These are phyloP conservation scores for Haplographium delicatum DNA, from an alignment of 495 filamentous ascomycete genomes.

Conservation along the genomic window DNA sequence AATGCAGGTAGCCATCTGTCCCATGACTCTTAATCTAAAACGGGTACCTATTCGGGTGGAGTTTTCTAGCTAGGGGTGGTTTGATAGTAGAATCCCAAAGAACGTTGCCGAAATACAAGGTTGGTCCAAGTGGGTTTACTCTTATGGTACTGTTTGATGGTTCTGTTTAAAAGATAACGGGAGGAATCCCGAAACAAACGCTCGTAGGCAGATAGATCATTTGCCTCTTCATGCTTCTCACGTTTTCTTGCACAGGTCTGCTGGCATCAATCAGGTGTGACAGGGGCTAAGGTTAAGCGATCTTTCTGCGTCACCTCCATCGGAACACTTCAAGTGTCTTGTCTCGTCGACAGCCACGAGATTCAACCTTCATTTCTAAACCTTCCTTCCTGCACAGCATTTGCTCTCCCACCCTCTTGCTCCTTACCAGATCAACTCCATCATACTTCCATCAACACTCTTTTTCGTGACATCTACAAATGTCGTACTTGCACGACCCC, in stretches of 20 bases:
- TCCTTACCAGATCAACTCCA: too few relatives aligned
- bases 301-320: constrained; percentile 5
- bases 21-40: too few relatives aligned
- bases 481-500: not conserved
- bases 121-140: too few relatives aligned
- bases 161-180: too few relatives aligned
- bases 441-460: not conserved
- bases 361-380: not conserved
- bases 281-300: not conserved
- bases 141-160: too few relatives aligned
- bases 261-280: not conserved
- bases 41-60: too few relatives aligned
- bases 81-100: not conserved
- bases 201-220: too few relatives aligned
- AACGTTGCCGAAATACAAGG: not conserved
- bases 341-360: not conserved
- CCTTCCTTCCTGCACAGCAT: too few relatives aligned
- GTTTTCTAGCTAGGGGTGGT: not conserved
- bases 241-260: not conserved
- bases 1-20: too few relatives aligned
- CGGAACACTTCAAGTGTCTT: not conserved
- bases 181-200: too few relatives aligned
- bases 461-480: not conserved
- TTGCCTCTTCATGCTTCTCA: not conserved
- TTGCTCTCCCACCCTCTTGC: too few relatives aligned